A percentile compares a stretch with the other conserved stretches of the same genome.
phyloP scores from a whole-genome alignment of 306 rosid species.

The Dalbergia cultrata region DNA sequence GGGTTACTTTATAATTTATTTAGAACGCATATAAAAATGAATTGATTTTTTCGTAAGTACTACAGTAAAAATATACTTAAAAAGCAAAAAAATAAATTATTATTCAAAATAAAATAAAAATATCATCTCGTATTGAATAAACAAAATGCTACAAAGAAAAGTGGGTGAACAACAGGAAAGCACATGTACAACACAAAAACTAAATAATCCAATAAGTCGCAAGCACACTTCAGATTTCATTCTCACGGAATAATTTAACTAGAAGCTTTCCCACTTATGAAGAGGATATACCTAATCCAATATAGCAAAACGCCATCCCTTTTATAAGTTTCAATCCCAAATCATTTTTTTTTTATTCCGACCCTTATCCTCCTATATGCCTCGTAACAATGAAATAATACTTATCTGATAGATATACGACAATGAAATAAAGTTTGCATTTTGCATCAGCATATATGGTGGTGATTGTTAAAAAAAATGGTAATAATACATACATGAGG shows the following conservation, averaged over 20 bases:
- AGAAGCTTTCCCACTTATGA: slow-evolving; percentile 27
- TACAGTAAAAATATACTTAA: too few relatives aligned
- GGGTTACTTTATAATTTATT: too few relatives aligned
- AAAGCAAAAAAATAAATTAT: not conserved
- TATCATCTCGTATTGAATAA: too few relatives aligned
- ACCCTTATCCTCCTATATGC: slow-evolving; percentile 40
- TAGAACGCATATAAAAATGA: not conserved
- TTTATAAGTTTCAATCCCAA: slow-evolving; percentile 1
- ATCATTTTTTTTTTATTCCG: slow-evolving; percentile 16
- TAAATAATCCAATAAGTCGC: slow-evolving; percentile 17
- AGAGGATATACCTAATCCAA: slow-evolving; percentile 40
- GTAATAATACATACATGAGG: too few relatives aligned
- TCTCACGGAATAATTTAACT: not conserved
- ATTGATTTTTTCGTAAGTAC: too few relatives aligned
- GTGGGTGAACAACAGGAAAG: not conserved
- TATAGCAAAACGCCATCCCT: not conserved
- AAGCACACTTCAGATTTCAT: slow-evolving; percentile 34
- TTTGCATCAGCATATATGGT: not conserved
- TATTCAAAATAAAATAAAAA: too few relatives aligned
- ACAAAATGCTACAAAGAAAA: too few relatives aligned
- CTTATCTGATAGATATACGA: not conserved
- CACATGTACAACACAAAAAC: not conserved
- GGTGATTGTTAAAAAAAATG: not conserved
- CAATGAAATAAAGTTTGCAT: not conserved
- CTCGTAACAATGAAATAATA: slow-evolving; percentile 5